A percentile compares a stretch with the other conserved stretches of the same genome.
phyloP scores from a whole-genome alignment of 2,329 filamentous ascomycete species.

The Ceratocystis alfenasii region DNA sequence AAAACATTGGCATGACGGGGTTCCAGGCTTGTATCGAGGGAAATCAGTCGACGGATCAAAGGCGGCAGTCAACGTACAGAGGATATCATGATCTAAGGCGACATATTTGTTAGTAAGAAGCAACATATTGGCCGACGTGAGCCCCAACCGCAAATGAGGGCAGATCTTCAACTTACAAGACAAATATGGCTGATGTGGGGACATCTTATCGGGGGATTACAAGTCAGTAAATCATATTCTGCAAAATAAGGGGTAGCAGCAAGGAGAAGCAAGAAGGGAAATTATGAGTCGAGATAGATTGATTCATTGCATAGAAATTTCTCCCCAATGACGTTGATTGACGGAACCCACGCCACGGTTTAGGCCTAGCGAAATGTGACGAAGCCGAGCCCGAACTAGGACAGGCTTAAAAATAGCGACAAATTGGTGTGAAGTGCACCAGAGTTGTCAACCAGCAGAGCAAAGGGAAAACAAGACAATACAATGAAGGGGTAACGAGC shows the following conservation, averaged over 20 bases:
- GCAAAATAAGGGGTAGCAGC: not conserved
- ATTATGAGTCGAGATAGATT: not conserved
- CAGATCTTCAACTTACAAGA: constrained; percentile 33
- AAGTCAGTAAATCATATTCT: constrained; percentile 9
- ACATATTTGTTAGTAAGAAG: not conserved
- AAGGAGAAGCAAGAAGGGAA: not conserved
- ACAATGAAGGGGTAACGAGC: not conserved
- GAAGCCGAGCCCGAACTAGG: not conserved
- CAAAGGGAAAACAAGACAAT: not conserved
- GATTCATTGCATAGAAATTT: not conserved
- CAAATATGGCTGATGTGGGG: constrained; percentile 34
- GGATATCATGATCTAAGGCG: constrained; percentile 30
- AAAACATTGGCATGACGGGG: not conserved
- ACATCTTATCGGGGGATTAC: constrained; percentile 25
- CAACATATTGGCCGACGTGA: not conserved
- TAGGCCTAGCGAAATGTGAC: not conserved
- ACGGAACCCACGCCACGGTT: not conserved
- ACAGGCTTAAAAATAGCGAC: not conserved
- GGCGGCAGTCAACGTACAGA: constrained; percentile 26
- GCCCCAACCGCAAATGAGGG: too few species aligned
- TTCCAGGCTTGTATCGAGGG: not conserved
- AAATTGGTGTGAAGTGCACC: not conserved
- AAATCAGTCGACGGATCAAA: not conserved
- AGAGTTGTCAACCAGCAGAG: not conserved
- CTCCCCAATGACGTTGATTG: not conserved